Evolutionary conservation across 805 yeast genomes (phyloP), one percentile per base, ranked within the genome.

Genomic region (Maudiozyma turicensis): DNA sequence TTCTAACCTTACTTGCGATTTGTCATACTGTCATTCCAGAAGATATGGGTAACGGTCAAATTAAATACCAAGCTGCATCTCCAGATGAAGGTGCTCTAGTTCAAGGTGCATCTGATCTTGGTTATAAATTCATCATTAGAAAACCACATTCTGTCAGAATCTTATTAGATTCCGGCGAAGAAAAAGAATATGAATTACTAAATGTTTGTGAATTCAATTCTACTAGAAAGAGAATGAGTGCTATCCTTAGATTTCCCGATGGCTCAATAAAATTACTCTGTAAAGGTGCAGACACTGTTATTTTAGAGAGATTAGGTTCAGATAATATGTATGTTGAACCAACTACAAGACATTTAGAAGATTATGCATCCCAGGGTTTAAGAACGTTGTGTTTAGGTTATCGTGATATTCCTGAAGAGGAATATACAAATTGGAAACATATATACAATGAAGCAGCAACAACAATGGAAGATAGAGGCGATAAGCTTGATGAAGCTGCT

Each of bases 21-120:
- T 93, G 99, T 65, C 99, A 93, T 61, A 95, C 99, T 0, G 99
- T 93, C 40, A 93, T 93, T 53, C 99, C 99, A 0, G 99, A 93
- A 65, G 71, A 77, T 15, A 75, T 74, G 52, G 81, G 74, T 1
- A 72, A 71, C 49, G 86, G 85, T 0, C 57, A 74, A 2, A 82
- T 93, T 54, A 90, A 87, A 64, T 93, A 95, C 65, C 99, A 93
- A 68, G 99, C 99, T 1, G 96, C 99, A 0, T 90, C 98, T 0
- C 99, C 99, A 0, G 99, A 93, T 70, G 99, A 95, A 72, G 99
- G 99, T 46, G 99, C 99, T 0, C 73, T 93, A 52, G 99, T 93
- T 2, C 89, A 90, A 58, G 99, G 99, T 50, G 98, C 96, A 14
- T 93, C 97, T 0, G 74, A 73, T 59, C 70, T 91, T 44, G 98